These are phyloP conservation scores for Xenoacremonium recifei DNA, from an alignment of 2,329 filamentous ascomycete genomes.

Conservation along the genomic window DNA sequence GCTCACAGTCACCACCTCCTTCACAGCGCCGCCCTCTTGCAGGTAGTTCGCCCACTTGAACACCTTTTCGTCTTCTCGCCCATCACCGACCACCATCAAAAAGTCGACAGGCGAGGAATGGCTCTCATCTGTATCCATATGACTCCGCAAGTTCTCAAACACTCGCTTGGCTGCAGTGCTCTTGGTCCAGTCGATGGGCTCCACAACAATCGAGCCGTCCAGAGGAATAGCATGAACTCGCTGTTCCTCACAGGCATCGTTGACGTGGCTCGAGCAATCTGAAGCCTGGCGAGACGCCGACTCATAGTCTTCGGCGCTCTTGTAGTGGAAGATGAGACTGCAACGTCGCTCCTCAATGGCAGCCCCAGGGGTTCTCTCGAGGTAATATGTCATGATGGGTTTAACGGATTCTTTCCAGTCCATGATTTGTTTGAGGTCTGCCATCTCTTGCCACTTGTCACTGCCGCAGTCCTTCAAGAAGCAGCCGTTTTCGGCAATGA, in stretches of 20 bases:
- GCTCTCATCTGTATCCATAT: constrained; percentile 27
- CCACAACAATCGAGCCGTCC: constrained; percentile 78
- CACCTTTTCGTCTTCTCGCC: constrained; percentile 88
- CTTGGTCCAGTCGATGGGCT: constrained; percentile 85
- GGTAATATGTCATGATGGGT: constrained; percentile 83
- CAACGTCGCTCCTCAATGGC: constrained; percentile 90
- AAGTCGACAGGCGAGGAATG: constrained; percentile 67
- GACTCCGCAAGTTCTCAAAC: constrained; percentile 55
- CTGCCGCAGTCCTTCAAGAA: constrained; percentile 74
- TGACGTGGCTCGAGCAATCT: constrained; percentile 92
- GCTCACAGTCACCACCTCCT: constrained; percentile 80
- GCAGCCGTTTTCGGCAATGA: constrained; percentile 94
- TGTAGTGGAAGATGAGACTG: constrained; percentile 88
- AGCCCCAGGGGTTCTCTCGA: constrained; percentile 83
- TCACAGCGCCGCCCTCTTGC: constrained; percentile 54
- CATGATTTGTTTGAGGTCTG: constrained; percentile 66
- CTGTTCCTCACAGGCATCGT: constrained; percentile 84
- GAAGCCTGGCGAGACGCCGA: constrained; percentile 76
- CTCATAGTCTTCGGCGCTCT: constrained; percentile 73
- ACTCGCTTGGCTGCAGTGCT: constrained; percentile 76
- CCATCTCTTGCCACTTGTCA: constrained; percentile 74
- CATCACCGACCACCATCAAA: constrained; percentile 84
- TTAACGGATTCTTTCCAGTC: constrained; percentile 83
- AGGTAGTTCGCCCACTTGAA: constrained; percentile 92
- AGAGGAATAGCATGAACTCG: constrained; percentile 80